Evolutionary conservation across 495 filamentous ascomycete genomes (phyloP), one percentile per base, ranked within the genome.

Genomic region (Ramalina intermedia): DNA sequence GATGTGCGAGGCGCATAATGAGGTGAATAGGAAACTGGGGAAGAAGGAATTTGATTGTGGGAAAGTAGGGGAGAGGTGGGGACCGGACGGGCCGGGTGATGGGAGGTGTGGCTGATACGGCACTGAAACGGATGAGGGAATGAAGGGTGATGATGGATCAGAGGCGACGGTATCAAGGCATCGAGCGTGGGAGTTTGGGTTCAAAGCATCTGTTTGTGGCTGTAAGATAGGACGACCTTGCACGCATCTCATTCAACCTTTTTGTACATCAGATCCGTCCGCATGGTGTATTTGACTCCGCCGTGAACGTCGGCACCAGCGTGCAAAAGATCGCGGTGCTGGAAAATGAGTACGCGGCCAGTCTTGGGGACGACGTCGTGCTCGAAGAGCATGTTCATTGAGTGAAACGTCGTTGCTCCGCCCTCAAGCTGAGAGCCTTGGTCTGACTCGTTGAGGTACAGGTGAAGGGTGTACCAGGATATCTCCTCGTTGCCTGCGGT

Each of bases 1-100:
- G 93, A 81, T 96, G 73, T 98, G 91, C 59, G 83, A 90, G 64
- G 91, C 91, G 57, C 91, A 98, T 72, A 98, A 98, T 70, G 88
- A 86, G 56, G 91, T 98, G 20, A 98, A 98, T 73, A 69, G 74
- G 43, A 96, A 95, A 68, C 61, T 96, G 53, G 91, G 91, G 51
- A 96, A 96, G 72, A 70, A 76, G 57, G 73, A 72, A 58, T 98
- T 98, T 72, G 87, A 98, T 73, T 96, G 91, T 67, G 68, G 67
- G 20, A 78, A 75, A 60, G 95, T 90, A 87, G 80, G 94, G 66
- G 88, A 96, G 72, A 74, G 91, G 65, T 96, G 91, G 91, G 70
- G 83, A 11, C 29, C 29, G 69, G 85, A 79, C 11, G 93, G 91
- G 3, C 93, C 87, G 85, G 85, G 82, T 67, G 89, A 95, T 75